Evolutionary conservation across 208 protist genomes (phyloP).

Genomic region (Leishmania guyanensis): DNA sequence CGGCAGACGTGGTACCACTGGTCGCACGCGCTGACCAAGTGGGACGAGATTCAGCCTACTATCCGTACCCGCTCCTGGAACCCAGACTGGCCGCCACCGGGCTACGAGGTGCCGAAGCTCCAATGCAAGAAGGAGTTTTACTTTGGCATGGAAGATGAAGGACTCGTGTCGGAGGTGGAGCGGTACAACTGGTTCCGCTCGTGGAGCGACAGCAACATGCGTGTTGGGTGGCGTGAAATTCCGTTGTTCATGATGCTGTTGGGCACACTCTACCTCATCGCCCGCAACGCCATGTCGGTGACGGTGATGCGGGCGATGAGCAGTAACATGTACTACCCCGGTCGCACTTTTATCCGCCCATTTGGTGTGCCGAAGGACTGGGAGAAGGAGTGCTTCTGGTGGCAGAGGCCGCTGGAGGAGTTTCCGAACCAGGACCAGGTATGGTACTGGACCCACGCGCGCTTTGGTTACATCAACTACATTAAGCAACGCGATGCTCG

Average conservation of each 20-base stretch:
- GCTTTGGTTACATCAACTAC: constrained; percentile 86
- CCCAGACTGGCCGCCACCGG: constrained; percentile 86
- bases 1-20: constrained; percentile 91
- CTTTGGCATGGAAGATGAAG: constrained; percentile 85
- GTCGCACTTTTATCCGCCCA: constrained; percentile 63
- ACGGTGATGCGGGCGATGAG: constrained; percentile 66
- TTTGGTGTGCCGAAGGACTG: constrained; percentile 82
- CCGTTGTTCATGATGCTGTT: constrained; percentile 74
- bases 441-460: constrained; percentile 75
- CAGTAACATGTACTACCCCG: constrained; percentile 88
- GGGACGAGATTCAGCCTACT: constrained; percentile 86
- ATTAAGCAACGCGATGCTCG: constrained; percentile 77
- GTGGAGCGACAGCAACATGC: constrained; percentile 87
- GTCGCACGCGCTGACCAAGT: constrained; percentile 83
- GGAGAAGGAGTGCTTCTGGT: constrained; percentile 79
- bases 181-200: constrained; percentile 88
- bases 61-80: constrained; percentile 88
- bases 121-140: constrained; percentile 87
- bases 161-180: constrained; percentile 82
- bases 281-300: constrained; percentile 64
- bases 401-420: constrained; percentile 86
- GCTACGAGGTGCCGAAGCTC: constrained; percentile 82
- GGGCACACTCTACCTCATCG: constrained; percentile 53
- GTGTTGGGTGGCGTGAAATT: constrained; percentile 77
- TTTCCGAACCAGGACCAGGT: constrained; percentile 86